A percentile compares a stretch with the other conserved stretches of the same genome.
phyloP scores from a whole-genome alignment of 176 grass and related monocot genomes.

The Typha latifolia region DNA sequence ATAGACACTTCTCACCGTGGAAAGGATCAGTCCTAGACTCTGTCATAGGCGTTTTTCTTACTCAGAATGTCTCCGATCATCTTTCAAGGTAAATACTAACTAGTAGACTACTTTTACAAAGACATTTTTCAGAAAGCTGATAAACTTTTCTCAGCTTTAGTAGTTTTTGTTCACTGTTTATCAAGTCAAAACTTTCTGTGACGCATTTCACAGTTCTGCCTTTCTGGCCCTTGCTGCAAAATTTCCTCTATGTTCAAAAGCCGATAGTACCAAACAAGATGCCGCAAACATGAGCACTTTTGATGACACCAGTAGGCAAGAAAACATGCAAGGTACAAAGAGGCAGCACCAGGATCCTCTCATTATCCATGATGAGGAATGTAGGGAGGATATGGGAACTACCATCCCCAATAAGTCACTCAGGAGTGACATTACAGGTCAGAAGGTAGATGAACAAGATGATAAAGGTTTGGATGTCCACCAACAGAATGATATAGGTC shows the following conservation, averaged over 20 bases:
- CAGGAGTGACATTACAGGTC: constrained; percentile 4
- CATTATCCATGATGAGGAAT: background rate
- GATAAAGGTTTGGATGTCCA: constrained; percentile 17
- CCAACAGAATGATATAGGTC: constrained; percentile 26
- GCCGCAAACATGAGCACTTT: constrained; percentile 19
- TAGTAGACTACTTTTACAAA: background rate
- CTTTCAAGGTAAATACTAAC: constrained; percentile 54
- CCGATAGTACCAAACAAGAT: background rate
- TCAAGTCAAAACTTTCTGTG: constrained; percentile 15
- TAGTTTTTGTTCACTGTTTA: background rate
- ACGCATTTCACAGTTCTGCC: constrained; percentile 55
- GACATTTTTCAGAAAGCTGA: background rate
- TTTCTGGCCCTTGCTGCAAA: constrained; percentile 73
- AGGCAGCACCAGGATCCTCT: background rate
- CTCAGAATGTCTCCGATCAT: constrained; percentile 76
- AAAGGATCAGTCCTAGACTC: constrained; percentile 84
- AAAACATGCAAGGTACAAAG: background rate
- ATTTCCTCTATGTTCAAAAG: constrained; percentile 36
- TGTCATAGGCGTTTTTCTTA: constrained; percentile 74
- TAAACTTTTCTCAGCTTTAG: background rate
- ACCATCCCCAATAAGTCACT: constrained; percentile 18
- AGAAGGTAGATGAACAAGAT: constrained; percentile 20
- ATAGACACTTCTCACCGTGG: constrained; percentile 71
- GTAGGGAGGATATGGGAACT: background rate
- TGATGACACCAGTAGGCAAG: background rate